Evolutionary conservation across 495 filamentous ascomycete genomes (phyloP), one percentile per base, ranked within the genome.

Genomic region (Cetradonia linearis): DNA sequence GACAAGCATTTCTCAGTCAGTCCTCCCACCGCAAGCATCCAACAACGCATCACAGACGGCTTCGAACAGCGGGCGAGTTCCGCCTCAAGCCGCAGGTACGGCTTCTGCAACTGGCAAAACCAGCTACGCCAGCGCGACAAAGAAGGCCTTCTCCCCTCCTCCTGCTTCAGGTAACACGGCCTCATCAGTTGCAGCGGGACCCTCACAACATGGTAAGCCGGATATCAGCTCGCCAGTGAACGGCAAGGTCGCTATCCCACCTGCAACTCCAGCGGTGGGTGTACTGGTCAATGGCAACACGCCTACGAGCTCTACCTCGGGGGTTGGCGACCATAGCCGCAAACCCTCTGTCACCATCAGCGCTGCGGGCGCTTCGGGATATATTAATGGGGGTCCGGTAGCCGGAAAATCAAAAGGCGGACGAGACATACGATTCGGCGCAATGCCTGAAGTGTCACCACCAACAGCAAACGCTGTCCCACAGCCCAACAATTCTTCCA

Each of bases 301-400:
- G 62, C 75, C 83, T 49, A 72, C 74, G 49, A 77, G 76, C 68
- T 70, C 78, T 54, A 78, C 83, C 67, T 79, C 84, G 53, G 70
- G 74, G 52, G 52, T 68, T 20, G 75, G 72, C 59, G 86, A 92
- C 63, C 91, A 96, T 75, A 79, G 74, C 62, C 82, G 88, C 61
- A 93, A 93, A 74, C 83, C 83, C 58, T 92, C 89, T 20, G 86
- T 95, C 60, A 93, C 88, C 58, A 94, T 95, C 74, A 90, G 79
- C 68, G 85, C 89, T 53, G 81, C 84, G 62, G 87, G 86, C 40
- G 81, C 87, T 16, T 85, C 78, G 57, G 84, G 84, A 62, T 85
- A 85, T 64, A 82, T 84, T 33, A 93, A 94, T 75, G 88, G 89
- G 63, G 83, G 81, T 52, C 79, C 84, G 5, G 76, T 79, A 46